Base-by-base conservation (phyloP, 192 early-diverging fungal species). In the Allomyces macrogynus region DNA sequence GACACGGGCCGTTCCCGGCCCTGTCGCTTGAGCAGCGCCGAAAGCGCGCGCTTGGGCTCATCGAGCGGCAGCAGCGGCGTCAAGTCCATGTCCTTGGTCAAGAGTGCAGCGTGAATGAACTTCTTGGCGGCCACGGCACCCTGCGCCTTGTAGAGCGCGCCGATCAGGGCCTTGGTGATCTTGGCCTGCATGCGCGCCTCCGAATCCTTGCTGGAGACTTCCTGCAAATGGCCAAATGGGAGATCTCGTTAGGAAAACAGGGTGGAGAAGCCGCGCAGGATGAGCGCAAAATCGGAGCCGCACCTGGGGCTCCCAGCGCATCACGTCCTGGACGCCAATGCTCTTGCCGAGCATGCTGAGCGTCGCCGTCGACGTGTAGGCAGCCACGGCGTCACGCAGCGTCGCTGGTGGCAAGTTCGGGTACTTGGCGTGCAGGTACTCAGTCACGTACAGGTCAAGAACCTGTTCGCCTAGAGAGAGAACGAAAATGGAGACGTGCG, bases 41-140 rank as follows among this genome's bases (percentile, higher is more conserved):
- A 72, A 22, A 97, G 72, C 61, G 86, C 67, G 25, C 73, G 70
- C 73, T 89, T 88, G 23, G 95, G 92, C 63, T 90, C 77, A 25
- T 80, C 70, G 8, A 92, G 67, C 69, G 85, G 72, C 66, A 93
- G 63, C 24, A 84, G 73, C 0, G 75, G 42, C 32, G 73, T 71
- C 1, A 89, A 61, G 24, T 90, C 79, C 0, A 95, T 67, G 1
- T 82, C 74, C 64, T 84, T 73, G 25, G 83, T 77, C 42, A 93
- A 73, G 44, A 98, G 71, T 66, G 90, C 79, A 60, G 75, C 78
- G 40, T 86, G 80, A 40, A 98, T 74, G 75, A 96, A 95, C 64
- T 74, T 66, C 43, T 76, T 78, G 20, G 93, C 86, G 10, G 77
- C 84, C 42, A 68, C 64, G 0, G 80, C 66, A 0, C 92, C 93